Conservation (phyloP, 768 basidiomycete genomes). For the Plicaturopsis crispa region DNA sequence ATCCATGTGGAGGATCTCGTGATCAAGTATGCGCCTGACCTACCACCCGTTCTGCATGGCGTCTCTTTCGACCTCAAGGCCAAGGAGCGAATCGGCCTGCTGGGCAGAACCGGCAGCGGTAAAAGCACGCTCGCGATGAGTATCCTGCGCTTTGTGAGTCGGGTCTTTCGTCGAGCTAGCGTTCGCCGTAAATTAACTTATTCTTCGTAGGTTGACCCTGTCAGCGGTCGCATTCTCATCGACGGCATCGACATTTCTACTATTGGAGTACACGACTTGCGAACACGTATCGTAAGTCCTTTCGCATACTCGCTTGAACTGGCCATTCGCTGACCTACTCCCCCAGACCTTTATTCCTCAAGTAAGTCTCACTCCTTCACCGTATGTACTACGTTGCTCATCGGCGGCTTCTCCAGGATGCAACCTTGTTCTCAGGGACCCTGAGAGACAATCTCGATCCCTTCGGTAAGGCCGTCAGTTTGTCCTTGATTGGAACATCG, state of each 20-base stretch:
- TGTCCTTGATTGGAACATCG: background rate
- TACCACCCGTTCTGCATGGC: slow-evolving; percentile 40
- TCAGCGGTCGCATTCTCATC: slow-evolving; percentile 29
- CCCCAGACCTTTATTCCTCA: slow-evolving; percentile 68
- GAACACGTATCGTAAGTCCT: background rate
- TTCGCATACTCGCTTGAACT: background rate
- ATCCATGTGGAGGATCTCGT: slow-evolving; percentile 39
- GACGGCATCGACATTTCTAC: slow-evolving; percentile 40
- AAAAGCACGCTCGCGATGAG: slow-evolving; percentile 30
- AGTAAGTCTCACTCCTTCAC: no score
- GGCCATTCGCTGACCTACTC: background rate
- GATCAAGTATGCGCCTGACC: slow-evolving; percentile 43
- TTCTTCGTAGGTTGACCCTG: slow-evolving; percentile 23
- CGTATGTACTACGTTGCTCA: no score
- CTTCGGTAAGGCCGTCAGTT: slow-evolving; percentile 34
- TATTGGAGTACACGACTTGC: slow-evolving; percentile 31
- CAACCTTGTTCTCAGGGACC: slow-evolving; percentile 75
- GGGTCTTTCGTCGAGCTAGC: background rate
- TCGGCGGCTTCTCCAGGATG: slow-evolving; percentile 27
- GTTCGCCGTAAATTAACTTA: background rate
- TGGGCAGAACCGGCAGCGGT: slow-evolving; percentile 28
- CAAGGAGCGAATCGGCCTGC: slow-evolving; percentile 42
- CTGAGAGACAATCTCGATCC: slow-evolving; percentile 72
- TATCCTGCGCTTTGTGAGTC: slow-evolving; percentile 29
- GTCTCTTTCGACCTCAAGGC: slow-evolving; percentile 40